Conservation (phyloP, 371 early-diverging fungal genomes). For the Ordospora pajunii region DNA sequence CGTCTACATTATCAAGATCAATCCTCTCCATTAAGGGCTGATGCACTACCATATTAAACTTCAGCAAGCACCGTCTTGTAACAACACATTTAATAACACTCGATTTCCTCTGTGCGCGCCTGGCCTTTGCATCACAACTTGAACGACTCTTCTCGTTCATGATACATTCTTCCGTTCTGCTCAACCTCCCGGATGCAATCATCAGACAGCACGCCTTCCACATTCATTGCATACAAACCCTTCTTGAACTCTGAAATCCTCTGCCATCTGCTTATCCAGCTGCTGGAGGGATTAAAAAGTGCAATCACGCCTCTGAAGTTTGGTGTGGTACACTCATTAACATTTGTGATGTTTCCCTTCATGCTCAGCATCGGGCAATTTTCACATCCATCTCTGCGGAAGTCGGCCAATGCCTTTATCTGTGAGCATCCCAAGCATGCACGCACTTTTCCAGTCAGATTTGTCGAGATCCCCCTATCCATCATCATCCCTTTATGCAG, state of each 20-base stretch:
- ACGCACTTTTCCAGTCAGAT: constrained; percentile 28
- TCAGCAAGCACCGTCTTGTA: background rate
- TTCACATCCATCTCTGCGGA: constrained; percentile 57
- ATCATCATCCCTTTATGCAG: background rate
- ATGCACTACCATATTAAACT: background rate
- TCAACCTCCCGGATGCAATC: constrained; percentile 54
- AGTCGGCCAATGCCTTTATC: constrained; percentile 37
- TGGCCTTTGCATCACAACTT: background rate
- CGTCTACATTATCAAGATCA: constrained; percentile 22
- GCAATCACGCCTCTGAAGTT: constrained; percentile 53
- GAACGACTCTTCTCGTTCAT: constrained; percentile 56
- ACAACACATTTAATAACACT: background rate
- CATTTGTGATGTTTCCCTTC: constrained; percentile 41
- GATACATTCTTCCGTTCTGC: constrained; percentile 50
- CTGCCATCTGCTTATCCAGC: constrained; percentile 62
- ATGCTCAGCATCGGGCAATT: constrained; percentile 54
- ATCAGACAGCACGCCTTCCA: constrained; percentile 58
- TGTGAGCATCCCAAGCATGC: constrained; percentile 58
- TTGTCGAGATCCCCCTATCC: background rate
- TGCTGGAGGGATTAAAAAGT: constrained; percentile 39
- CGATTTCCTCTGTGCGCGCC: background rate
- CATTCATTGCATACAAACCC: constrained; percentile 60
- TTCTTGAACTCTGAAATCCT: constrained; percentile 42
- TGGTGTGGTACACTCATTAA: constrained; percentile 40
- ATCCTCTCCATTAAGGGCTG: constrained; percentile 15